phyloP scores from a whole-genome alignment of 2,329 filamentous ascomycete genomes.

The Tolypocladium inflatum region DNA sequence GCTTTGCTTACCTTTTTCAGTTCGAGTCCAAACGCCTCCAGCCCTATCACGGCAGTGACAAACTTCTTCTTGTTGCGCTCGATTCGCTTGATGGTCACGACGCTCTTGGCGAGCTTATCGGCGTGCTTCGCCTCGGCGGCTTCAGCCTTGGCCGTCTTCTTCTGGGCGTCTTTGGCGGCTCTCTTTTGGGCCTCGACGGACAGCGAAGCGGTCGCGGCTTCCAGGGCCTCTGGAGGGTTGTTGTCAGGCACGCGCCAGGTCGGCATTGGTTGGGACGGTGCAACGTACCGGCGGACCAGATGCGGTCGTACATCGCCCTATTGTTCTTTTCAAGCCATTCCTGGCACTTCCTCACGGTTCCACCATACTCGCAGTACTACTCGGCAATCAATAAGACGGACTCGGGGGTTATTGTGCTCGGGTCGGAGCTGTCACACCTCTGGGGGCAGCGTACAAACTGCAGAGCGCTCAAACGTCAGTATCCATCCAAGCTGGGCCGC shows the following conservation, averaged over 20 bases:
- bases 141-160: slow-evolving; percentile 92
- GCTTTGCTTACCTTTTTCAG: slow-evolving; percentile 62
- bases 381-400: slow-evolving; percentile 16
- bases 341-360: slow-evolving; percentile 91
- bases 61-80: slow-evolving; percentile 98
- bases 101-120: slow-evolving; percentile 72
- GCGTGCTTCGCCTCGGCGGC: slow-evolving; percentile 75
- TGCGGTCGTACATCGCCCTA: slow-evolving; percentile 59
- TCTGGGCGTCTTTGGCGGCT: slow-evolving; percentile 89
- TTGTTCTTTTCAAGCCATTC: slow-evolving; percentile 83
- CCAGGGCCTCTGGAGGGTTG: slow-evolving; percentile 57
- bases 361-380: slow-evolving; percentile 98
- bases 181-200: slow-evolving; percentile 89
- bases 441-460: slow-evolving; percentile 56
- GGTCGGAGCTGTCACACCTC: slow-evolving; percentile 37
- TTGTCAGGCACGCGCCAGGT: neutral
- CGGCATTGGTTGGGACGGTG: neutral
- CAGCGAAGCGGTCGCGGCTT: slow-evolving; percentile 75
- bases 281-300: slow-evolving; percentile 75
- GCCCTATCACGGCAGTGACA: slow-evolving; percentile 82
- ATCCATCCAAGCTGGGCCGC: neutral
- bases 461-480: slow-evolving; percentile 4
- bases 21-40: slow-evolving; percentile 85
- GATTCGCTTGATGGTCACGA: slow-evolving; percentile 88
- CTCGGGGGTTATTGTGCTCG: neutral